phyloP scores from a whole-genome alignment of 2,329 filamentous ascomycete species.

The Colletotrichum sublineola region DNA sequence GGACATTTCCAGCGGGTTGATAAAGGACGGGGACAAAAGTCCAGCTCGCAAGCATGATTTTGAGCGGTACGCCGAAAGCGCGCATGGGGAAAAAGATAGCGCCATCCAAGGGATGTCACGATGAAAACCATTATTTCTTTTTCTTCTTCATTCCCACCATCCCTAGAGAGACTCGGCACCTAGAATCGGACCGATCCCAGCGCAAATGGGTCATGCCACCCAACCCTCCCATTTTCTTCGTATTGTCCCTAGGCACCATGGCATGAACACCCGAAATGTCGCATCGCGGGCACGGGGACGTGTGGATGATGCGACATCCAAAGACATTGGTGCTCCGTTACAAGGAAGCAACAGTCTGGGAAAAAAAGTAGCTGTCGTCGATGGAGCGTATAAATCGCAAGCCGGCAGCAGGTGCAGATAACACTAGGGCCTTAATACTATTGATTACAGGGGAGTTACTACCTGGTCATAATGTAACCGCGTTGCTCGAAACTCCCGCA shows the following conservation, averaged over 20 bases:
- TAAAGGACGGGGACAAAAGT: neutral
- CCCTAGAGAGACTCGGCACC: neutral
- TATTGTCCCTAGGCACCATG: neutral
- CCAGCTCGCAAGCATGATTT: neutral
- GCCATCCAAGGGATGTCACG: neutral
- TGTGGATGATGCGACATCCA: neutral
- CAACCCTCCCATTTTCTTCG: neutral
- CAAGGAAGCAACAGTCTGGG: neutral
- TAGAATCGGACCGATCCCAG: neutral
- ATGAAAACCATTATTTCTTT: neutral
- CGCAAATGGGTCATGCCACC: neutral
- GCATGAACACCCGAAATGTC: neutral
- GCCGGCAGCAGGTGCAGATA: neutral
- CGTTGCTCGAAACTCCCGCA: accelerated
- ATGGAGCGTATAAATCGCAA: neutral
- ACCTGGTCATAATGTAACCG: neutral
- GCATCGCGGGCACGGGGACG: neutral
- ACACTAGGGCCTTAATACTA: neutral
- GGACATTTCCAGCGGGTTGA: neutral
- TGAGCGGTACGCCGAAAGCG: neutral
- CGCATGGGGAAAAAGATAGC: neutral
- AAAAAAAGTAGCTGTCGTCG: neutral
- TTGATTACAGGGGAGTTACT: neutral
- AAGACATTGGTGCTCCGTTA: neutral
- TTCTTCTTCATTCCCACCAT: neutral